Percentiles rank a stretch among this genome's conserved stretches.
These are phyloP conservation scores for Phytophthora capsici DNA, from an alignment of 352 stramenopile genomes.

Conservation along the genomic window DNA sequence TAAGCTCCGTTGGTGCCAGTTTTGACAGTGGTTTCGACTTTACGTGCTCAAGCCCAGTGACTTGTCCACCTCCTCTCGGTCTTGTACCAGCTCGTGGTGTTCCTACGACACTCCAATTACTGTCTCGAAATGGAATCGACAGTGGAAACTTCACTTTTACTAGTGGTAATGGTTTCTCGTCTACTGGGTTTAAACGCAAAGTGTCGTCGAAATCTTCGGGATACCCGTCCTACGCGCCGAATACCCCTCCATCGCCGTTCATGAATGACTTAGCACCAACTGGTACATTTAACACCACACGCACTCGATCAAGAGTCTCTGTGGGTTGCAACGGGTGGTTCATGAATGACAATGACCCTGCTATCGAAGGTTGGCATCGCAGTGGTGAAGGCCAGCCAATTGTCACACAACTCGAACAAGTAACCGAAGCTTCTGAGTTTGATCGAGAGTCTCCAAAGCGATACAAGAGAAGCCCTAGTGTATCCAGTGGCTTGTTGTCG, in stretches of 20 bases:
- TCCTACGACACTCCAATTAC: constrained; percentile 24
- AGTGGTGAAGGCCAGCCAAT: constrained; percentile 20
- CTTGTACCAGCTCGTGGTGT: constrained; percentile 12
- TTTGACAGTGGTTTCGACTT: constrained; percentile 27
- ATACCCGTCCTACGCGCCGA: constrained; percentile 26
- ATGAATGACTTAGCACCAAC: constrained; percentile 23
- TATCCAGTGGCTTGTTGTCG: neutral
- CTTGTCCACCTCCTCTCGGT: constrained; percentile 27
- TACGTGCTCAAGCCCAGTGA: constrained; percentile 21
- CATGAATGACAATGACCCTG: constrained; percentile 28
- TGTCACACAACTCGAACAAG: constrained; percentile 7
- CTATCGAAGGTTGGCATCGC: constrained; percentile 22
- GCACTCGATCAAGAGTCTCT: constrained; percentile 35
- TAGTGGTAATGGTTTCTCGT: constrained; percentile 18
- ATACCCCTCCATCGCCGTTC: constrained; percentile 17
- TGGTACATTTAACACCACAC: constrained; percentile 17
- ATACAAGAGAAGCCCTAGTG: constrained; percentile 14
- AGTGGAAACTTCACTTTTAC: constrained; percentile 8
- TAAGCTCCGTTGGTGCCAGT: constrained; percentile 18
- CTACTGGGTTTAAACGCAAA: constrained; percentile 29
- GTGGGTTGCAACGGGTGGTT: constrained; percentile 44
- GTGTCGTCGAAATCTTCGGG: constrained; percentile 11
- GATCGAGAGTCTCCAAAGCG: constrained; percentile 20
- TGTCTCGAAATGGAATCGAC: constrained; percentile 9
- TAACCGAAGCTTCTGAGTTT: constrained; percentile 9